Base-by-base conservation (phyloP, 2,329 filamentous ascomycete genomes). In the Chrysoporthe puriensis region DNA sequence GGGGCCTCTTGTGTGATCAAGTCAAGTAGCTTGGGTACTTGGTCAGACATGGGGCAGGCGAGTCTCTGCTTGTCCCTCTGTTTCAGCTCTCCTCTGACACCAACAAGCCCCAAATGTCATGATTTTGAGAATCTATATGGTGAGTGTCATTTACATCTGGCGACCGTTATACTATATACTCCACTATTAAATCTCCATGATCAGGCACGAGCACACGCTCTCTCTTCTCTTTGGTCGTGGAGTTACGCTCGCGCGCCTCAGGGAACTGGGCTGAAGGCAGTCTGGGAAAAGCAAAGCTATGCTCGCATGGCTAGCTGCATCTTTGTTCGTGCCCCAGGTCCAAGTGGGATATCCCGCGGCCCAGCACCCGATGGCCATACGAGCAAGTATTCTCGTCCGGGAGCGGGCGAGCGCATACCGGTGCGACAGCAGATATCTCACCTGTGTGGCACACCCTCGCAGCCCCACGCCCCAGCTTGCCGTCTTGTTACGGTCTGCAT, bases 241-340 rank as follows among this genome's bases (percentile, higher is more conserved):
- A 14, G n/a, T 8, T 21, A 43, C 2, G 57, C 36, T 16, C 13
- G 2, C n/a, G 56, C 34, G 56, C 21, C 50, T 58, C 36, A 16
- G 16, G 34, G 36, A 18, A 8, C 56, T 40, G 34, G n/a, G 32
- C n/a, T 54, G 50, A 32, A 32, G 50, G 21, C 16, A 16, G 7
- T 32, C 40, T 21, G 11, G 14, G 11, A 16, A 68, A 61, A 61
- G 62, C 44, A 67, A 59, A 43, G 32, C 21, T 43, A 63, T 44
- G 60, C 59, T 66, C 59, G 56, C 44, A 46, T 63, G 66, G 69
- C 46, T 69, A 64, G 66, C 69, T 70, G 66, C 69, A 66, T 70
- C 21, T 63, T 57, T 64, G 43, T 62, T 57, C 62, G 52, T 26
- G 42, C 32, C 54, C 43, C 13, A 46, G 18, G 52, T 4, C 48